Evolutionary conservation across 2,329 filamentous ascomycete species (phyloP).

Genomic region (Daldinia sp.): DNA sequence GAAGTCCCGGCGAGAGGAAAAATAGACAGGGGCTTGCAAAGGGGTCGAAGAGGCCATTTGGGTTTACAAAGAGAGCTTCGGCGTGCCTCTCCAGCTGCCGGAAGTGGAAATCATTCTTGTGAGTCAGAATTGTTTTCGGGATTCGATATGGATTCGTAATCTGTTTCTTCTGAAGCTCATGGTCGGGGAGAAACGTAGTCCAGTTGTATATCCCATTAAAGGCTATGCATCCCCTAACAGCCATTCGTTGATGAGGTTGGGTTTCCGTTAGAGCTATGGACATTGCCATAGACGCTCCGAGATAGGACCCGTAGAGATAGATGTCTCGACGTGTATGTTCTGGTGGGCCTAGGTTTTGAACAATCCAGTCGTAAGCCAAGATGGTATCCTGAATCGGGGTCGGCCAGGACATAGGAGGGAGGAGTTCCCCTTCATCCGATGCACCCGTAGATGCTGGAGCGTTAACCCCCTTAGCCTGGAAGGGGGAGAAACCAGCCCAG

Average conservation of each 20-base stretch:
- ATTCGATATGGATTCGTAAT: too few species aligned
- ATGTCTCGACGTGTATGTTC: slow-evolving; percentile 50
- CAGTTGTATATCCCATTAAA: slow-evolving; percentile 72
- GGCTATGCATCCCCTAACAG: slow-evolving; percentile 61
- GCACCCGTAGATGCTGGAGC: slow-evolving; percentile 4
- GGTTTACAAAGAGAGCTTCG: slow-evolving; percentile 56
- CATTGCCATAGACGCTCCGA: slow-evolving; percentile 65
- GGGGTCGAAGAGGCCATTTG: slow-evolving; percentile 63
- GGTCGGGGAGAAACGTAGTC: slow-evolving; percentile 66
- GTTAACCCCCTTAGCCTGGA: slow-evolving; percentile 24
- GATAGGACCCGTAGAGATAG: slow-evolving; percentile 64
- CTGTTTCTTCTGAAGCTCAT: slow-evolving; percentile 44
- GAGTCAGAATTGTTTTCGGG: slow-evolving; percentile 35
- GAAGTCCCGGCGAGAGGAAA: slow-evolving; percentile 62
- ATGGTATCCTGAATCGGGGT: slow-evolving; percentile 64
- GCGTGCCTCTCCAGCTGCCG: slow-evolving; percentile 49
- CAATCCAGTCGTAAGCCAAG: slow-evolving; percentile 63
- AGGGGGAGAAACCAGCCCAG: slow-evolving; percentile 53
- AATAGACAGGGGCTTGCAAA: slow-evolving; percentile 67
- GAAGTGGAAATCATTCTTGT: slow-evolving; percentile 47
- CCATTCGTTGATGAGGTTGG: slow-evolving; percentile 52
- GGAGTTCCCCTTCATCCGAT: slow-evolving; percentile 10
- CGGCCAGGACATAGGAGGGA: slow-evolving; percentile 57
- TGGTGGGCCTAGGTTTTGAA: slow-evolving; percentile 53
- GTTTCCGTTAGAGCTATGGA: slow-evolving; percentile 66